A percentile compares a stretch with the other conserved stretches of the same genome.
Evolutionary conservation across 345 rosid species (phyloP).

Genomic region (Durio zibethinus): DNA sequence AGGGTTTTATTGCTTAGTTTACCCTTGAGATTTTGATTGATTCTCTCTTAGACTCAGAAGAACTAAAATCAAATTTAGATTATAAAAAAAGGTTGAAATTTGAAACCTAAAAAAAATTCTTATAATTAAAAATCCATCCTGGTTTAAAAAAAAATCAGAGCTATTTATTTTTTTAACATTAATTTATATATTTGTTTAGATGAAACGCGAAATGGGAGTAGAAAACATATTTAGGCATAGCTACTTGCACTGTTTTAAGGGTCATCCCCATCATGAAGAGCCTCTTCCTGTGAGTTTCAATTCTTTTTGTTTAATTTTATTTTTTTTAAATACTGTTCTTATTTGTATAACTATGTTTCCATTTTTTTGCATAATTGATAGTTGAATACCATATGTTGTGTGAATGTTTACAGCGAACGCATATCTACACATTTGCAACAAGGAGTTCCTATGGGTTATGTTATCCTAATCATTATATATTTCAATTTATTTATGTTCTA

Average conservation of each 20-base stretch:
- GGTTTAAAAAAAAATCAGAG: too few species aligned
- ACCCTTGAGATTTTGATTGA: not conserved
- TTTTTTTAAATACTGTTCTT: not conserved
- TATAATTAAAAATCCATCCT: too few species aligned
- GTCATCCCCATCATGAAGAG: slow-evolving; percentile 79
- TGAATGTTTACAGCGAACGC: slow-evolving; percentile 49
- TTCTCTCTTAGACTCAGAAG: not conserved
- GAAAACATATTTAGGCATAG: slow-evolving; percentile 68
- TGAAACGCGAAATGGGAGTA: slow-evolving; percentile 93
- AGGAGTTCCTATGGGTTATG: slow-evolving; percentile 87
- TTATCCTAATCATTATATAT: slow-evolving; percentile 4
- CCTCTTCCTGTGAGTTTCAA: slow-evolving; percentile 69
- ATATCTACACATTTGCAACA: slow-evolving; percentile 84
- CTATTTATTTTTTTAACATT: not conserved
- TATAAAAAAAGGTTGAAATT: too few species aligned
- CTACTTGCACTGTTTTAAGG: slow-evolving; percentile 61
- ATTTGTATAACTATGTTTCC: not conserved
- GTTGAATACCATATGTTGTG: not conserved
- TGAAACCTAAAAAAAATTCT: too few species aligned
- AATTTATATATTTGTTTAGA: slow-evolving; percentile 30
- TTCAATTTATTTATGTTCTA: too few species aligned
- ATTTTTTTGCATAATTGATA: slow-evolving; percentile 1
- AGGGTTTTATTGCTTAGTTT: not conserved
- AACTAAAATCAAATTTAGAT: too few species aligned
- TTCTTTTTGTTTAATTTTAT: not conserved